A percentile compares a stretch with the other conserved stretches of the same genome.
phyloP scores from a whole-genome alignment of 2,329 filamentous ascomycete species.

The Diaporthe eres region DNA sequence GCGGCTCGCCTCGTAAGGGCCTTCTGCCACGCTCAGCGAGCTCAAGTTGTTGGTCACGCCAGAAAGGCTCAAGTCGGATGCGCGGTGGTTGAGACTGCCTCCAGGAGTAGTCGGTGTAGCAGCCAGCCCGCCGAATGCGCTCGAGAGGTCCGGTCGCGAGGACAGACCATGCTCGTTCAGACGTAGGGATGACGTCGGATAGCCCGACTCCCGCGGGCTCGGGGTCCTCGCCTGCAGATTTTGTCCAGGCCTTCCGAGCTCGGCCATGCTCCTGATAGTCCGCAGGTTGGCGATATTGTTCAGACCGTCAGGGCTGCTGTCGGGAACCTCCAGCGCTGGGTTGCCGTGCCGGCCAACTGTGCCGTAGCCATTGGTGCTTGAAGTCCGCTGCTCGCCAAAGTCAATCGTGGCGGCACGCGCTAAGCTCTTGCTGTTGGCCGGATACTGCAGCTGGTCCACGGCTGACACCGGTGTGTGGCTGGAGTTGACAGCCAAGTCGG shows the following conservation, averaged over 20 bases:
- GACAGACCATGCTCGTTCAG: conserved; percentile 40
- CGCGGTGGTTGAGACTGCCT: conserved; percentile 45
- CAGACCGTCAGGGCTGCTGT: conserved; percentile 77
- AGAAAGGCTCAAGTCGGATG: conserved; percentile 51
- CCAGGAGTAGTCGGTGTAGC: conserved; percentile 54
- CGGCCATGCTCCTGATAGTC: conserved; percentile 96
- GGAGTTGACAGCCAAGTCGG: conserved; percentile 87
- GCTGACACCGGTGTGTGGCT: conserved; percentile 59
- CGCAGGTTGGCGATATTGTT: conserved; percentile 84
- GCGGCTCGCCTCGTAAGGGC: conserved; percentile 63
- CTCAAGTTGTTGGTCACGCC: conserved; percentile 60
- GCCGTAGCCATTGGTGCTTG: conserved; percentile 76
- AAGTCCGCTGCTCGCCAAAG: conserved; percentile 81
- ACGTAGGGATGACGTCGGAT: conserved; percentile 38
- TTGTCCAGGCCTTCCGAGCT: conserved; percentile 64
- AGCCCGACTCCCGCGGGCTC: conserved; percentile 38
- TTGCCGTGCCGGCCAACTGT: conserved; percentile 81
- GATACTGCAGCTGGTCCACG: conserved; percentile 41
- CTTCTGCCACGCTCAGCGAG: conserved; percentile 62
- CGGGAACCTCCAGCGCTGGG: conserved; percentile 85
- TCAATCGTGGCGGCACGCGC: conserved; percentile 98
- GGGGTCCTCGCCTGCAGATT: conserved; percentile 40
- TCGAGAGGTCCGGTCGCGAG: conserved; percentile 38
- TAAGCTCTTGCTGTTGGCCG: conserved; percentile 79
- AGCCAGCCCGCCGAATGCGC: conserved; percentile 32